phyloP scores from a whole-genome alignment of 2,329 filamentous ascomycete species.

The Colletotrichum shisoi region DNA sequence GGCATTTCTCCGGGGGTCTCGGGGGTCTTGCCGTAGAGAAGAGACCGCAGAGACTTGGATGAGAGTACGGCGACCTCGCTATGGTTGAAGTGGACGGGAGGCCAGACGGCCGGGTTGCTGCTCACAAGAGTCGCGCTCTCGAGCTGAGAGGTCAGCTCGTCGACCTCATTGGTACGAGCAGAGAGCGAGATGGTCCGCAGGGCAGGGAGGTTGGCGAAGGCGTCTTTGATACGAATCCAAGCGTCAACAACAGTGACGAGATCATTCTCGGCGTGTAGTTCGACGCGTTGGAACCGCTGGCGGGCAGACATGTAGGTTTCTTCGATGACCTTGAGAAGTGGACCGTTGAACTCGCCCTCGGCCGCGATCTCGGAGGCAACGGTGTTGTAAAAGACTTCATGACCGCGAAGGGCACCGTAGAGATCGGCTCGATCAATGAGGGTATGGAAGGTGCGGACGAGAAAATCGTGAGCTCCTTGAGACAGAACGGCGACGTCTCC shows the following conservation, averaged over 20 bases:
- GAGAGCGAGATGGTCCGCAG: neutral
- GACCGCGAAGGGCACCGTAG: neutral
- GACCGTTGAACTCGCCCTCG: neutral
- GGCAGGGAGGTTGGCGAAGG: neutral
- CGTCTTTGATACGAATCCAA: neutral
- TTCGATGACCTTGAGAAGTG: neutral
- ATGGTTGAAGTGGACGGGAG: too few species aligned
- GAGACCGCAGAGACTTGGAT: too few species aligned
- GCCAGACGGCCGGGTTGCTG: too few species aligned
- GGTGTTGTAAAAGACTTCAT: constrained; percentile 2
- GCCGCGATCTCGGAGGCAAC: neutral
- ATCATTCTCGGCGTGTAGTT: rapidly evolving
- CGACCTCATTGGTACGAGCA: rapidly evolving
- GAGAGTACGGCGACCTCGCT: too few species aligned
- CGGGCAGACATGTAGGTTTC: neutral
- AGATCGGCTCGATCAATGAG: neutral
- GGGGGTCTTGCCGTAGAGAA: too few species aligned
- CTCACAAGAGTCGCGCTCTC: too few species aligned
- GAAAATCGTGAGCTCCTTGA: too few species aligned
- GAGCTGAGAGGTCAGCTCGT: too few species aligned
- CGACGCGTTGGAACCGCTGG: rapidly evolving
- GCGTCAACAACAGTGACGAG: neutral
- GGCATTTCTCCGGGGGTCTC: too few species aligned
- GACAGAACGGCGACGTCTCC: too few species aligned
- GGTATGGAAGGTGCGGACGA: too few species aligned